Evolutionary conservation across 176 grass and related monocot species (phyloP), one percentile per base, ranked within the genome.

Genomic region (Hsuehochloa calcarea): DNA sequence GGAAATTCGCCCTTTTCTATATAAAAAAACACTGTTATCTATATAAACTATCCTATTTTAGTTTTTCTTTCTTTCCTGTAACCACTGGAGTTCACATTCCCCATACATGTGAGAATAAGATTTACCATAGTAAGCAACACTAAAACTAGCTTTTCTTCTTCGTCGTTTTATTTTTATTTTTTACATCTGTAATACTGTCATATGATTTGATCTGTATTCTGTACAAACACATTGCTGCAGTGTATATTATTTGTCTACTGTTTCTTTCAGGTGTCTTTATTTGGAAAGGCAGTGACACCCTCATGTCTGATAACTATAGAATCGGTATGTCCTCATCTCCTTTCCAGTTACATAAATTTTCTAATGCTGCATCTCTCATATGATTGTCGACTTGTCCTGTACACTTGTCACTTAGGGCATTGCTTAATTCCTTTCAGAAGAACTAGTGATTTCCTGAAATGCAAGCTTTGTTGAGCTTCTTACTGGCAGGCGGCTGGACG

Each of bases 241-340:
- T 64, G 27, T 17, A 83, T 74, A 83, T 83, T 64, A 69, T 61
- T 8, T 72, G 81, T 35, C 22, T 74, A 12, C 14, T 72, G 55
- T 83, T 64, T 72, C 56, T 60, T 64, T 56, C 81, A 64, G 41
- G 27, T 34, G 70, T 59, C 69, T 74, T 74, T 27, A 47, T 83
- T 46, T 50, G 49, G 45, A 54, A 56, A 58, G 65, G 65, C 46
- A 40, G 8, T 31, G 71, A 5, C 65, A 20, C 47, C 63, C 64
- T 67, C 65, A 58, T 70, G 81, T 62, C 81, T 50, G 56, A 83
- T 74, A 27, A 17, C 27, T 83, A 19, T 34, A 63, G 81, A 45
- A 62, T 35, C 54, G 54, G 68, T 19, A 72, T n/a, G 45, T 10
- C 64, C 45, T 41, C 4, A 37, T 37, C 23, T 47, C 51, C 69